Base-by-base conservation (phyloP, 352 stramenopile species). In the Thalassiosira oceanica region DNA sequence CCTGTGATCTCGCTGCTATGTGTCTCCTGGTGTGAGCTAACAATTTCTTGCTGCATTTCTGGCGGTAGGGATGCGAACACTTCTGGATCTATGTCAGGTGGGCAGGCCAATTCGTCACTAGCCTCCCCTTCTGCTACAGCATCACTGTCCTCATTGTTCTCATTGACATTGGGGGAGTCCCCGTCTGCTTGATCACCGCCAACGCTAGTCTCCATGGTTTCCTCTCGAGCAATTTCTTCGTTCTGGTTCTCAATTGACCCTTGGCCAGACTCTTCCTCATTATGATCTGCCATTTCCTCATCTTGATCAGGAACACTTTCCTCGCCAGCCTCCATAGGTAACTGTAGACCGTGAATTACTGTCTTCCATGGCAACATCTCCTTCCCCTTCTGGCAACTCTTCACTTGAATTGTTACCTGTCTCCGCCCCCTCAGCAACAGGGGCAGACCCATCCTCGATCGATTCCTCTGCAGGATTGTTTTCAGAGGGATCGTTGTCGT, bases 11-110 rank as follows among this genome's bases (percentile, higher is more conserved):
- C 76, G 18, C 92, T 75, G 53, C 94, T 70, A 27, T 63, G 44
- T 11, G 56, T 69, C 33, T 88, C 45, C 29, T 78, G 67, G 46
- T 90, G 69, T 53, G 97, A 87, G 1, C 90, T 89, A 35, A 98
- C 67, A 56, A 98, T 94, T 71, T 98, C 96, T 46, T 92, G 87
- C 78, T 98, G 96, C 94, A 99, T 98, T 54, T 98, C 95, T 1
- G 89, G 43, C 31, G 96, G 96, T 41, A 99, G 80, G 11, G 88
- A 96, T 21, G 90, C 87, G 74, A 98, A 99, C 0, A 98, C 96
- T 72, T 99, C 96, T 15, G 86, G 85, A 84, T 99, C 96, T 71
- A 98, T 95, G 21, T 95, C 95, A 58, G 96, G 92, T 2, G 95
- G 95, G 53, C 95, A 98, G 3, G 76, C 68, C 13, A 93, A 49